Conservation (phyloP, 2,329 filamentous ascomycete genomes). For the Karstenula rhodostoma region DNA sequence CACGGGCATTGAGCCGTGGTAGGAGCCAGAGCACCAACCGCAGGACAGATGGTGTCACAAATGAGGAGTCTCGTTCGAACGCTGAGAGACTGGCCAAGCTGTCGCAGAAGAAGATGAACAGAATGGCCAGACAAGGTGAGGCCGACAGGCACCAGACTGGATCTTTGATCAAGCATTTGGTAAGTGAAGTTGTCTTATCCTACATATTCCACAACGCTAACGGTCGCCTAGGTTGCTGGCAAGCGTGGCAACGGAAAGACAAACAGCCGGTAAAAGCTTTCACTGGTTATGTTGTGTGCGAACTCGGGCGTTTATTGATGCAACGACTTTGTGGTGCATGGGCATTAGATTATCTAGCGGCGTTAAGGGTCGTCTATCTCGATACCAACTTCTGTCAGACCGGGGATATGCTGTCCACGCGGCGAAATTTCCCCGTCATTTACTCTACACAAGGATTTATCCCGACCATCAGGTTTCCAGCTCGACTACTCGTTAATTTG, state of each 20-base stretch:
- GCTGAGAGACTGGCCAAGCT: conserved; percentile 88
- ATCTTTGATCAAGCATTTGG: conserved; percentile 87
- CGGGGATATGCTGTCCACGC: not conserved
- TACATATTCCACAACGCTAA: conserved; percentile 23
- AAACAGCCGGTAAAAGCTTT: conserved; percentile 56
- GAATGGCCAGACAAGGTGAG: conserved; percentile 96
- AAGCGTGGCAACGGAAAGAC: conserved; percentile 96
- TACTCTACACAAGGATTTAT: not conserved
- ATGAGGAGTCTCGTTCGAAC: conserved; percentile 73
- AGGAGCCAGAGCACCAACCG: conserved; percentile 73
- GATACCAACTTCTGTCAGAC: conserved; percentile 12
- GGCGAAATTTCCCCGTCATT: not conserved
- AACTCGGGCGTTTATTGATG: conserved; percentile 13
- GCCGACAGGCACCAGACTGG: conserved; percentile 89
- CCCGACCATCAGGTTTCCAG: not conserved
- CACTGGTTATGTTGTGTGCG: conserved; percentile 1
- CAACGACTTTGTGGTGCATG: conserved; percentile 13
- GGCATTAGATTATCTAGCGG: conserved; percentile 13
- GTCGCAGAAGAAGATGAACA: conserved; percentile 97
- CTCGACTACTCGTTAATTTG: not conserved
- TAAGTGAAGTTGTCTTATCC: conserved; percentile 60
- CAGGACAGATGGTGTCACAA: conserved; percentile 77
- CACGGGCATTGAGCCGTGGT: conserved; percentile 75
- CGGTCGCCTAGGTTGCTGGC: conserved; percentile 71
- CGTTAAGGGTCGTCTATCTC: conserved; percentile 14